Conservation (phyloP, 1,139 yeast species). For the Meyerozyma carpophila region DNA sequence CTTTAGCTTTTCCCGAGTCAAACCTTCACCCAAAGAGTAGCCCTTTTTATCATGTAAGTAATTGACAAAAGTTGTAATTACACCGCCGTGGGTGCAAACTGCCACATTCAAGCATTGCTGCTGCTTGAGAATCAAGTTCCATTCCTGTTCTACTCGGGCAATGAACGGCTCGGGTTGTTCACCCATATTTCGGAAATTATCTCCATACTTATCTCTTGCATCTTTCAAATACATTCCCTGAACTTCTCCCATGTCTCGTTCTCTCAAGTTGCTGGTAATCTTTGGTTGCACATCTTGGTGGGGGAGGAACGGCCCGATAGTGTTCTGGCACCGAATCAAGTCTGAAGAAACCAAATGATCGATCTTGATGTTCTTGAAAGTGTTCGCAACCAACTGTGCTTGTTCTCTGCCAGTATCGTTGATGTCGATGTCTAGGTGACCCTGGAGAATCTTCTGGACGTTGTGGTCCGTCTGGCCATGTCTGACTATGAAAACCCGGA, state of each 20-base stretch:
- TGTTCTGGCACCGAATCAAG: slow-evolving; percentile 53
- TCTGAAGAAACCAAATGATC: slow-evolving; percentile 59
- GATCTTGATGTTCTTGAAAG: slow-evolving; percentile 33
- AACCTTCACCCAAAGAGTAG: slow-evolving; percentile 31
- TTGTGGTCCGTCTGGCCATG: slow-evolving; percentile 83
- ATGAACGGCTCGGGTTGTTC: slow-evolving; percentile 36
- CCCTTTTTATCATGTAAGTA: slow-evolving; percentile 34
- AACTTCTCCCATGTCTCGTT: slow-evolving; percentile 71
- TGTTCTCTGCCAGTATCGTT: slow-evolving; percentile 56
- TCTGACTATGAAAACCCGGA: slow-evolving; percentile 60
- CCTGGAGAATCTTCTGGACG: slow-evolving; percentile 62
- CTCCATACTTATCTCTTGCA: slow-evolving; percentile 47
- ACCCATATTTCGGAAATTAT: slow-evolving; percentile 40
- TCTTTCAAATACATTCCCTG: slow-evolving; percentile 71
- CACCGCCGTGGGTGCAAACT: slow-evolving; percentile 84
- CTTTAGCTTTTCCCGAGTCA: slow-evolving; percentile 39
- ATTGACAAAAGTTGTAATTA: slow-evolving; percentile 57
- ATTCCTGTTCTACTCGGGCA: slow-evolving; percentile 44
- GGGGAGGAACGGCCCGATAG: slow-evolving; percentile 35
- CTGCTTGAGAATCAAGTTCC: slow-evolving; percentile 38
- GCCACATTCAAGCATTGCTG: slow-evolving; percentile 38
- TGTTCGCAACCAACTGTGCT: slow-evolving; percentile 45
- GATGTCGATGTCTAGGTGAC: slow-evolving; percentile 59
- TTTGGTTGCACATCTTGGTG: slow-evolving; percentile 18
- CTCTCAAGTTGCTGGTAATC: slow-evolving; percentile 50